Conservation (phyloP, 83 land plant genomes). For the Picea abies region DNA sequence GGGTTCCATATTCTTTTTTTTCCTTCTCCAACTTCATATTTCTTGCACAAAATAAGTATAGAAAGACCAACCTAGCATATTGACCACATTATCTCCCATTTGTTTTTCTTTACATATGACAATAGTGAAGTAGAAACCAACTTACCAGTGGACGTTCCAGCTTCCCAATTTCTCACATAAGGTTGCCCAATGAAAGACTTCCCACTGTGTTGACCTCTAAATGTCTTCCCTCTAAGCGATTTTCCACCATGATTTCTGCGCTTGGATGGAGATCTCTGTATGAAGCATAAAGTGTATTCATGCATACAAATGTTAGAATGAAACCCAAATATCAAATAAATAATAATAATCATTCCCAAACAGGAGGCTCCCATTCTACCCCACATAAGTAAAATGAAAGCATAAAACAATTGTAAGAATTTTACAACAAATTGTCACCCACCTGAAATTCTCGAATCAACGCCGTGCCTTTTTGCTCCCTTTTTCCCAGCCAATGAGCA, state of each 20-base stretch:
- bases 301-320: slow-evolving; percentile 3
- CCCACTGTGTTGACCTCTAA: neutral
- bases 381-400: neutral
- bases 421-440: neutral
- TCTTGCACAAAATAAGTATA: neutral
- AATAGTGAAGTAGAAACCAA: neutral
- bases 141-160: neutral
- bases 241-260: slow-evolving; percentile 2
- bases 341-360: neutral
- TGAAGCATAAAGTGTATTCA: neutral
- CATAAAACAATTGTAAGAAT: neutral
- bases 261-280: neutral
- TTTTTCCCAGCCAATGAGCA: slow-evolving; percentile 54
- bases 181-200: neutral
- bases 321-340: neutral
- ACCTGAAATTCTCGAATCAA: slow-evolving; percentile 16
- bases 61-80: neutral
- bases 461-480: slow-evolving; percentile 29
- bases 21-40: neutral
- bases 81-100: neutral
- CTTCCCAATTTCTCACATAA: neutral
- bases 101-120: neutral
- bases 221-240: neutral
- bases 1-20: neutral
- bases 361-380: neutral